Conservation (phyloP, 768 basidiomycete genomes). For the Kwoniella botswanensis region DNA sequence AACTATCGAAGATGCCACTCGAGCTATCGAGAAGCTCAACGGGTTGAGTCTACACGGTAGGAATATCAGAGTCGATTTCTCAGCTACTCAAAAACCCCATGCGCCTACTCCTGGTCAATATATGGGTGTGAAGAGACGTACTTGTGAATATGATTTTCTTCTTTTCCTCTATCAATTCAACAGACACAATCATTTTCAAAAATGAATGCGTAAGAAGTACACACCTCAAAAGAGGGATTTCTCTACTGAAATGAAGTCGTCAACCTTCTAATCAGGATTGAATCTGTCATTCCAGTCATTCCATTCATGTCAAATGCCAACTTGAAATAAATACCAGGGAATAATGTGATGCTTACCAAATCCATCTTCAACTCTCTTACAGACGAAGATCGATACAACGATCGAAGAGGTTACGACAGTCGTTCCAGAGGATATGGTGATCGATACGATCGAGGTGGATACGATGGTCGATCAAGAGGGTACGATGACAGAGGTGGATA, state of each 20-base stretch:
- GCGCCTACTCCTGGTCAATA: constrained; percentile 97
- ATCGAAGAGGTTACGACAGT: constrained; percentile 24
- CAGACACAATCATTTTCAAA: no score
- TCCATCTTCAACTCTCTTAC: neutral
- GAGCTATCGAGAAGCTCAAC: constrained; percentile 88
- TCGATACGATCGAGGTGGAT: constrained; percentile 27
- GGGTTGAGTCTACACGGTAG: constrained; percentile 93
- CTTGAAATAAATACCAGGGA: neutral
- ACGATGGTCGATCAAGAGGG: constrained; percentile 14
- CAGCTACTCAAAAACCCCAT: constrained; percentile 90
- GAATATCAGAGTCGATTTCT: constrained; percentile 95
- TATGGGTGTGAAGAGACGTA: constrained; percentile 72
- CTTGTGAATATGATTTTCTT: constrained; percentile 29
- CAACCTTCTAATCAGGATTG: no score
- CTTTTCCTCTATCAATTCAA: no score
- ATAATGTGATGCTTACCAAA: constrained; percentile 16
- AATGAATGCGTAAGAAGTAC: no score
- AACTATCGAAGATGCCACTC: constrained; percentile 80
- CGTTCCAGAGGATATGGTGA: constrained; percentile 20
- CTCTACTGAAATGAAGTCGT: no score
- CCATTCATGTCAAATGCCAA: neutral
- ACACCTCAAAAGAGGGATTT: no score
- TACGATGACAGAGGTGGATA: constrained; percentile 42
- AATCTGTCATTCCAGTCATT: no score
- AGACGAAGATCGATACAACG: constrained; percentile 35